Conservation (phyloP, 306 rosid species). For the Nissolia schottii region DNA sequence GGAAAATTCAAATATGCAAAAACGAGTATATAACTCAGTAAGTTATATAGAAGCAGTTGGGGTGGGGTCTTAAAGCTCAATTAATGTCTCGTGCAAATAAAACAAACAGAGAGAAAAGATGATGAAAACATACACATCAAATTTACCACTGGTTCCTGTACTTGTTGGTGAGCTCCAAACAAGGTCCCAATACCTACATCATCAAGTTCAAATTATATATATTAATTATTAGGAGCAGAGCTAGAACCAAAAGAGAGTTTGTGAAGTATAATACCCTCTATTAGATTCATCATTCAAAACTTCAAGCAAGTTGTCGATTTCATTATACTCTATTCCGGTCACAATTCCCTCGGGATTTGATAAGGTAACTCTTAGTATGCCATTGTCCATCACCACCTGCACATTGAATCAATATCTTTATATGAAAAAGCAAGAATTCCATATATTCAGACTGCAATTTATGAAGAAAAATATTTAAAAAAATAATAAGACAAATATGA, state of each 20-base stretch:
- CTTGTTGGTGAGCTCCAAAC: slow-evolving; percentile 63
- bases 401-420: background rate
- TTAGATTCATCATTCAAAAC: slow-evolving; percentile 65
- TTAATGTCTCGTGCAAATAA: background rate
- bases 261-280: slow-evolving; percentile 41
- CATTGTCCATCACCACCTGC: slow-evolving; percentile 91
- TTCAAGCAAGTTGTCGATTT: slow-evolving; percentile 81
- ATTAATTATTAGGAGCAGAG: no score
- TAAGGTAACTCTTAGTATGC: slow-evolving; percentile 70
- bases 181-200: slow-evolving; percentile 82
- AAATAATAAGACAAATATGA: background rate
- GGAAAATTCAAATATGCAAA: background rate
- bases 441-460: background rate
- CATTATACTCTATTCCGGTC: slow-evolving; percentile 68
- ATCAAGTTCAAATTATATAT: no score
- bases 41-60: background rate
- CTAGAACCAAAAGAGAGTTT: background rate
- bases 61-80: background rate
- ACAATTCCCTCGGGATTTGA: slow-evolving; percentile 85
- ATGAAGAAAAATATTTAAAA: background rate
- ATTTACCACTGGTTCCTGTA: slow-evolving; percentile 51
- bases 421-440: background rate
- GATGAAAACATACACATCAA: slow-evolving; percentile 66
- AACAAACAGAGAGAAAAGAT: background rate
- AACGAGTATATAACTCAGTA: background rate